These are phyloP conservation scores for Curvularia lunata DNA, from an alignment of 2,329 filamentous ascomycete genomes.

Conservation along the genomic window DNA sequence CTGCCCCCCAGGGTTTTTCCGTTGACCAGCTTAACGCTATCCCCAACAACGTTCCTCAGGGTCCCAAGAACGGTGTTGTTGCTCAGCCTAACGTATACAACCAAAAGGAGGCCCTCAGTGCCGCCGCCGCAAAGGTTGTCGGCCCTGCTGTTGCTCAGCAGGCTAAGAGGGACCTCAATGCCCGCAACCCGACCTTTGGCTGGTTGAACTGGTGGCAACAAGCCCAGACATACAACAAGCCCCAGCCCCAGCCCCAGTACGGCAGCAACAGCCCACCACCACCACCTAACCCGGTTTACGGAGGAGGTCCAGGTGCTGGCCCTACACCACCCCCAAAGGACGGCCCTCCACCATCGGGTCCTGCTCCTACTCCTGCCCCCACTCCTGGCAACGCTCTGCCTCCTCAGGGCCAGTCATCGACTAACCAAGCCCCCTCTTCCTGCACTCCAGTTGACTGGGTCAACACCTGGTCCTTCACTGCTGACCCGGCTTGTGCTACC, in stretches of 20 bases:
- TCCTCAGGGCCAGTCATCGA: constrained; percentile 9
- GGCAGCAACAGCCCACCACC: background rate
- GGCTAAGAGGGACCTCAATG: constrained; percentile 21
- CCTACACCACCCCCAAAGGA: background rate
- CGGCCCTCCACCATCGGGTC: background rate
- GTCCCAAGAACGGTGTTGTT: constrained; percentile 24
- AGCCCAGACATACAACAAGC: constrained; percentile 4
- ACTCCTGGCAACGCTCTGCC: constrained; percentile 20
- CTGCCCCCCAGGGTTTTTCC: constrained; percentile 31
- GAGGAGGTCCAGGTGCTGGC: background rate
- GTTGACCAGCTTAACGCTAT: constrained; percentile 14
- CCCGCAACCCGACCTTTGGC: constrained; percentile 11
- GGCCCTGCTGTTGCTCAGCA: constrained; percentile 21
- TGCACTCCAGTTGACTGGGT: constrained; percentile 31
- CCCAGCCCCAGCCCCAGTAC: constrained; percentile 2
- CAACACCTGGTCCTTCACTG: constrained; percentile 34
- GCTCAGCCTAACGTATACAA: constrained; percentile 19
- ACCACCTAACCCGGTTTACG: background rate
- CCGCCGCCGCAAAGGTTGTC: constrained; percentile 7
- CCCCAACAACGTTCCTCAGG: constrained; percentile 16
- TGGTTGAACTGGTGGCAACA: constrained; percentile 6
- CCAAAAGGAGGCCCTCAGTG: constrained; percentile 22
- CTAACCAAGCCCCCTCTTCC: constrained; percentile 27
- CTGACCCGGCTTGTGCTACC: constrained; percentile 29
- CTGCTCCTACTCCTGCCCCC: background rate